Base-by-base conservation (phyloP, 2,329 filamentous ascomycete species). In the Leptographium lundbergii region DNA sequence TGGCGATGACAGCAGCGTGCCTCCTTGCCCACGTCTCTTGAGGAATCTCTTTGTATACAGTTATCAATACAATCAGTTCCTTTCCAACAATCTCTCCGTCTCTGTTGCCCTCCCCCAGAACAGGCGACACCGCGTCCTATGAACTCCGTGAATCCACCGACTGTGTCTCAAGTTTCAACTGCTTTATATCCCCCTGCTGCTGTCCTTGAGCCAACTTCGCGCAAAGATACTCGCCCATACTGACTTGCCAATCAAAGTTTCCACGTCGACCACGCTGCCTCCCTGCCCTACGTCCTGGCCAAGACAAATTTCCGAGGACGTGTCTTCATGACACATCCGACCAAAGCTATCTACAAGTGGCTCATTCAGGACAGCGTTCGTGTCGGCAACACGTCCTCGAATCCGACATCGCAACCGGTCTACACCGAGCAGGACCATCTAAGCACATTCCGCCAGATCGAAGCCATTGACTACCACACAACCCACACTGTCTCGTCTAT, bases 341-440 rank as follows among this genome's bases (percentile, higher is more conserved):
- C 94, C 54, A 97, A 99, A 73, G 94, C 94, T 66, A 99, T 99
- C 70, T 99, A 99, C 81, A 97, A 97, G 75, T 97, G 94, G 92
- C 84, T 97, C 57, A 96, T 97, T 63, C 91, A 96, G 72, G 94
- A 99, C 73, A 95, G 91, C 65, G 89, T 99, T 52, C 86, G 94
- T 61, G 91, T 99, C 34, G 87, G 87, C 69, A 88, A 85, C 68
- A 85, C 81, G 5, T 84, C 82, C 2, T 83, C 81, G 11, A 81
- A 82, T 64, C 75, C 78, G 58, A 78, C 77, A 0, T 78, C 88
- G 67, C 80, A 94, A 78, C 78, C 89, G 69, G 84, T 97, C 53
- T 99, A 96, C 71, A 96, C 90, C 1, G 94, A 99, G 73, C 87
- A 92, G 66, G 94, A 99, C 69, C 91, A 97, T 72, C 79, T 96